Evolutionary conservation across 2,329 filamentous ascomycete genomes (phyloP), one percentile per base, ranked within the genome.

Genomic region (Teratosphaeria zuluensis): DNA sequence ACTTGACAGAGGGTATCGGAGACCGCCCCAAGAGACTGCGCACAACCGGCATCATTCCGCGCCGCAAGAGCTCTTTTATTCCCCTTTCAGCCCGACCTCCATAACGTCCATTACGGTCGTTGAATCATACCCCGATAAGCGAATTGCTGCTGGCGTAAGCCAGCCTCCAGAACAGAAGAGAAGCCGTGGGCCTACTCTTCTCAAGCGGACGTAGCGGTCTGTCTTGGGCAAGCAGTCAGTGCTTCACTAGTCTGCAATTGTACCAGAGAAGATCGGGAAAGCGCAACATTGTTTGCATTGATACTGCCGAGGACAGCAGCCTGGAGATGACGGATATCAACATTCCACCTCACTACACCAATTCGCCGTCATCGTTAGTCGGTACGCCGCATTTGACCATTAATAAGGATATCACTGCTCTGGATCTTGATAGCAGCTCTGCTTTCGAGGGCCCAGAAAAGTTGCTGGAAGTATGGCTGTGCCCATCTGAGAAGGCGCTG

Each of bases 401-500:
- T 81, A 97, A 97, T 78, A 90, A 91, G 76, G 90, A 95, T 80
- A 90, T 92, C 68, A 91, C 90, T 65, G 68, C 68, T 56, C 83
- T 90, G 67, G 92, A 95, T 74, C 83, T 96, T 70, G 94, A 97
- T 78, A 96, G 92, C 59, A 89, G 81, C 81, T 96, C 91, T 81
- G 92, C 92, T 66, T 99, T 99, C 73, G 94, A 99, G 81, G 92
- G 92, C 60, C 94, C 94, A 52, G 94, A 99, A 80, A 99, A 99
- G 80, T 83, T 99, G 58, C 83, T 99, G 69, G 94, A 99, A 80
- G 92, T 99, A 71, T 99, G 94, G 94, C 97, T 99, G 74, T 88
- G 89, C 59, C 85, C 92, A 28, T 89, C 88, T 68, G 82, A 91
- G 55, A 80, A 84, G 64, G 80, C 86, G 61, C 81, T 95, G 46